Evolutionary conservation across 1,284 basidiomycete species (phyloP).

Genomic region (Schizopora paradoxa): DNA sequence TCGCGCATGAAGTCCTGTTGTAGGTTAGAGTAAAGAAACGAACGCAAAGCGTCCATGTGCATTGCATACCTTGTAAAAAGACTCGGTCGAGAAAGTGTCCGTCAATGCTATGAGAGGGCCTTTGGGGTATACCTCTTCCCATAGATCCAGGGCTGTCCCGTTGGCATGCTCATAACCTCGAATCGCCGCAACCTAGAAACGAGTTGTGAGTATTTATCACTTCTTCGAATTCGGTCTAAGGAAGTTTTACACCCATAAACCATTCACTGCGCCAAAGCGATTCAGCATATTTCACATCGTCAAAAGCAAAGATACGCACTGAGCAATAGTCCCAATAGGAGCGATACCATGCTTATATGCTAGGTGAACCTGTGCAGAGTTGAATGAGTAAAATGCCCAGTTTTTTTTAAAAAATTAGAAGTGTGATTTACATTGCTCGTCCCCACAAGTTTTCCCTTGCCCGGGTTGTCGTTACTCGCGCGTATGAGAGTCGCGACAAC

Average conservation of each 20-base stretch:
- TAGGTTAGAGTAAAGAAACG: background rate
- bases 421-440: slow-evolving; percentile 71
- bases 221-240: background rate
- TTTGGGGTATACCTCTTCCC: slow-evolving; percentile 74
- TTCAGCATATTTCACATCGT: slow-evolving; percentile 5
- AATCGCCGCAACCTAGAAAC: slow-evolving; percentile 67
- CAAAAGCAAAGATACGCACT: slow-evolving; percentile 46
- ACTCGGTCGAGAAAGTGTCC: slow-evolving; percentile 85
- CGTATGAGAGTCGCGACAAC: slow-evolving; percentile 68
- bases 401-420: background rate
- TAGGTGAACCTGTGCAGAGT: slow-evolving; percentile 58
- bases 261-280: slow-evolving; percentile 60
- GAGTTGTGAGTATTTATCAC: background rate
- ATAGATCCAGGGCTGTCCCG: slow-evolving; percentile 68
- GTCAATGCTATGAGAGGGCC: slow-evolving; percentile 71
- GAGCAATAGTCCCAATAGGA: slow-evolving; percentile 84
- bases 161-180: slow-evolving; percentile 79
- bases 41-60: background rate
- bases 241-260: slow-evolving; percentile 77
- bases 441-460: slow-evolving; percentile 63
- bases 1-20: slow-evolving; percentile 57
- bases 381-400: background rate
- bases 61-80: slow-evolving; percentile 73
- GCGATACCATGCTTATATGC: slow-evolving; percentile 67
- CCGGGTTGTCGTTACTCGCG: slow-evolving; percentile 50